Base-by-base conservation (phyloP, 2,329 filamentous ascomycete genomes). In the Orbilia brochopaga region DNA sequence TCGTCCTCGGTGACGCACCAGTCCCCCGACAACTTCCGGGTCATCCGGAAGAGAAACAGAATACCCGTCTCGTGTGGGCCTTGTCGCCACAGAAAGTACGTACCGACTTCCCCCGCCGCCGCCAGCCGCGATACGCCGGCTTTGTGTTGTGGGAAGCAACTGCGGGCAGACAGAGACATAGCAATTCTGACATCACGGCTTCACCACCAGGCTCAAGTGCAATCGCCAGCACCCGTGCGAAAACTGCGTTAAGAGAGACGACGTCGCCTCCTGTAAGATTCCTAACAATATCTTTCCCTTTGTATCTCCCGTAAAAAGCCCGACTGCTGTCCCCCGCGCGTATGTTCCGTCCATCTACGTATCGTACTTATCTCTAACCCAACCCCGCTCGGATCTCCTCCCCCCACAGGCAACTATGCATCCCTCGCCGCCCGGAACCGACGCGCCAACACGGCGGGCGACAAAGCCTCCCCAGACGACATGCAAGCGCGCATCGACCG, bases 401-500 rank as follows among this genome's bases (percentile, higher is more conserved):
- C 67, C 44, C 74, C 70, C 48, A 59, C 56, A 70, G 66, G 66
- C 66, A 70, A 70, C 54, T 70, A 70, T 70, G 66, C 66, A 53
- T 59, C 66, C 42, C 24, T 70, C 59, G 46, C 58, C 21, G 58
- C 57, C 53, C 66, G 66, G 59, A 70, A 60, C 59, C 58, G 59
- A 64, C 66, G 66, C 44, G 23, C 66, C 66, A 73, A 74, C 57
- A 55, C 74, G 27, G 42, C 73, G 24, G 61, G 74, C 53, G 72
- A 74, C 50, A 75, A 73, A 50, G 59, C 60, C 42, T 76, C 74
- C 76, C 91, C 93, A 55, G 92, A 96, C 84, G 93, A 97, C 80
- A 97, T 97, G 93, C 93, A 97, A 82, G 96, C 95, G 78, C 90
- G 94, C 79, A 97, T 97, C 81, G 92, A 97, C 82, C 87, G 93